Conservation (phyloP, 768 basidiomycete genomes). For the Guyanaporus albipodus region DNA sequence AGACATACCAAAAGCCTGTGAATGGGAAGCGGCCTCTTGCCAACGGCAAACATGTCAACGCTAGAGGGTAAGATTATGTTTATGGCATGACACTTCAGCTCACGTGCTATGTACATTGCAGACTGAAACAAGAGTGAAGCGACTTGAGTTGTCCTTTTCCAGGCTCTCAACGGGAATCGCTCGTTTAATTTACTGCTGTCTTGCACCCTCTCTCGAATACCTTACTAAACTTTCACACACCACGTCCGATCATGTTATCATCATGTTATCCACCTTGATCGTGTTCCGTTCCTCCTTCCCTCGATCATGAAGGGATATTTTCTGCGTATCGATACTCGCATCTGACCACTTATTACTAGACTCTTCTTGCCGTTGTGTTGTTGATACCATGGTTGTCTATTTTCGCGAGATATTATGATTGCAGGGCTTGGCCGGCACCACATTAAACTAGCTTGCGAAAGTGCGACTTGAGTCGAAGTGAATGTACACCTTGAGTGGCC, state of each 20-base stretch:
- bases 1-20: slow-evolving; percentile 71
- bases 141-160: neutral
- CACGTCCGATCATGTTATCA: slow-evolving; percentile 12
- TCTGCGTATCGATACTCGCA: slow-evolving; percentile 9
- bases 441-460: slow-evolving; percentile 3
- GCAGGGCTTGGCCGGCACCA: neutral
- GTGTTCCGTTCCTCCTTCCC: slow-evolving; percentile 7
- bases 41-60: slow-evolving; percentile 44
- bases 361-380: slow-evolving; percentile 7
- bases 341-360: slow-evolving; percentile 7
- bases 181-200: slow-evolving; percentile 15
- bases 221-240: slow-evolving; percentile 8
- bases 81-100: neutral
- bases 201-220: slow-evolving; percentile 5
- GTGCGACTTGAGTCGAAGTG: too few species aligned
- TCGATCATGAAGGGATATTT: slow-evolving; percentile 16
- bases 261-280: slow-evolving; percentile 12
- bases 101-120: slow-evolving; percentile 9
- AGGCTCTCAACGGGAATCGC: neutral
- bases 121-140: slow-evolving; percentile 35
- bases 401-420: too few species aligned
- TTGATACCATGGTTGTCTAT: slow-evolving; percentile 7
- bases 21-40: slow-evolving; percentile 31
- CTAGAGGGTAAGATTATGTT: slow-evolving; percentile 26
- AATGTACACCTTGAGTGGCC: too few species aligned